Evolutionary conservation across 1,284 basidiomycete genomes (phyloP).

Genomic region (Ustilago curta): DNA sequence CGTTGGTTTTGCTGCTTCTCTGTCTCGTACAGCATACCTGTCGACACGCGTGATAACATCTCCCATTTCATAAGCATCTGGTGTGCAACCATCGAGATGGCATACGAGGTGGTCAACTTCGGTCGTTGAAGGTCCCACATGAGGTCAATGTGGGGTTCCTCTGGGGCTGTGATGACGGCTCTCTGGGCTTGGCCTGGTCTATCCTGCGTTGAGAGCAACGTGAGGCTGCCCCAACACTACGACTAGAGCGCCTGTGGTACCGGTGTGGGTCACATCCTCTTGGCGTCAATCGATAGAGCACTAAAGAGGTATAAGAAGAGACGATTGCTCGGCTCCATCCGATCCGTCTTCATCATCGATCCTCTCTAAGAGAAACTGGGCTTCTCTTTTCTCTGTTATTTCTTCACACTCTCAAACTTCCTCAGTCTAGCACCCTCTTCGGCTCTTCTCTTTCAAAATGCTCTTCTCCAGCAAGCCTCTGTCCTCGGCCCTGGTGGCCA

Average conservation of each 20-base stretch:
- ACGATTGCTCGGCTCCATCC: background rate
- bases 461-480: conserved; percentile 18
- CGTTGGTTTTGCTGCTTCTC: background rate
- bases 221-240: background rate
- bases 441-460: conserved; percentile 8
- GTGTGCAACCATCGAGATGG: background rate
- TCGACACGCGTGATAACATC: conserved; percentile 17
- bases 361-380: background rate
- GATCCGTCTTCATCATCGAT: background rate
- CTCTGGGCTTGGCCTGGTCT: background rate
- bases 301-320: conserved; percentile 1
- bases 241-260: background rate
- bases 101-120: background rate
- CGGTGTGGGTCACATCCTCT: background rate
- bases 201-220: background rate
- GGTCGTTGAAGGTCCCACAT: background rate
- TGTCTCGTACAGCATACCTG: background rate
- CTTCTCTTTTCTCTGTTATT: background rate
- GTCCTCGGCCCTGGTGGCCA: conserved; percentile 28
- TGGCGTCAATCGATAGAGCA: background rate
- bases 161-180: background rate
- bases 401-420: background rate
- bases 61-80: conserved; percentile 2
- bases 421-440: background rate
- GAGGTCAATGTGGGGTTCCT: background rate